Base-by-base conservation (phyloP, 1,284 basidiomycete genomes). In the Ganoderma lingzhi region DNA sequence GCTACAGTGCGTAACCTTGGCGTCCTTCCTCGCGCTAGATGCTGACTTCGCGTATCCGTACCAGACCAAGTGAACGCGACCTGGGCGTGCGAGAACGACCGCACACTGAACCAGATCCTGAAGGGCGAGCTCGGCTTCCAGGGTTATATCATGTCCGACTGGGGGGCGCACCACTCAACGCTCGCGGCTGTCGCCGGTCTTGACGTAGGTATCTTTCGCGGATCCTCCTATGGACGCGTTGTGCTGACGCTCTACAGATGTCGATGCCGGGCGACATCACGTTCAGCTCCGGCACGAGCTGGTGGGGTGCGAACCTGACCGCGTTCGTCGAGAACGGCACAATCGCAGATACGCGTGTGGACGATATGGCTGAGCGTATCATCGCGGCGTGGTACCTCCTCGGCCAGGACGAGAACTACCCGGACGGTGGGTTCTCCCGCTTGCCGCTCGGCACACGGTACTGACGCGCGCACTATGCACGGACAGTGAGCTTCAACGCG, bases 51-150 rank as follows among this genome's bases (percentile, higher is more conserved):
- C 28, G 35, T 23, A 23, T 23, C 23, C 23, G 23, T 6, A 12
- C n/a, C 66, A 90, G 87, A 89, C 76, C 76, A 87, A 51, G 82
- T 96, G 76, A 96, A 96, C 78, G 89, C 88, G 42, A 93, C 92
- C 0, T 93, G 90, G 69, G 90, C 93, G 1, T 96, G 94, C 79
- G 89, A 94, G 78, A 95, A 94, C 76, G 85, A 90, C 76, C 86
- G 90, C 74, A 85, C 90, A 48, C 80, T 95, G 78, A 96, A 95
- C 81, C 86, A 89, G 66, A 84, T 96, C 48, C 83, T 96, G 70
- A 96, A 96, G 82, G 82, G 84, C 37, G 93, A 96, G 80, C 87
- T 89, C 66, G 92, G 90, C 3, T 96, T 95, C 86, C 90, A 91
- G 79, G 94, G 94, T 32, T 93, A 84, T 76, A 83, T 90, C 65